Percentiles rank a stretch among this genome's conserved stretches.
phyloP scores from a whole-genome alignment of 2,329 filamentous ascomycete genomes.

The Cladosporium sp. region DNA sequence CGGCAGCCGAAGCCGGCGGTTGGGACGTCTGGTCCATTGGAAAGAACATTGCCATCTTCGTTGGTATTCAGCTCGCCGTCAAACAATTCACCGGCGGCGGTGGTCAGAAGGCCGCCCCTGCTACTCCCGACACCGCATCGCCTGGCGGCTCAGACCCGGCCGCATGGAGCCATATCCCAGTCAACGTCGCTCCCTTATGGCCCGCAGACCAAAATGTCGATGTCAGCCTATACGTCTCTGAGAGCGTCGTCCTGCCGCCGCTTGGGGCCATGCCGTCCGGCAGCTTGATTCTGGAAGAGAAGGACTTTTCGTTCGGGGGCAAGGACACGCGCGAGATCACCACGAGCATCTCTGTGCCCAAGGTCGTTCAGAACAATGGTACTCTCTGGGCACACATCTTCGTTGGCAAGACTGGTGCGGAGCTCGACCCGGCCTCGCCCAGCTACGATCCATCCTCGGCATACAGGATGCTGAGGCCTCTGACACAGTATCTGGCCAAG shows the following conservation, averaged over 20 bases:
- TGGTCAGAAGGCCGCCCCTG: constrained; percentile 17
- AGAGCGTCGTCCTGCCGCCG: constrained; percentile 64
- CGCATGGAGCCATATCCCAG: constrained; percentile 61
- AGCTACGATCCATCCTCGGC: constrained; percentile 72
- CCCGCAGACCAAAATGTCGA: constrained; percentile 73
- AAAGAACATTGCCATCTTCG: constrained; percentile 57
- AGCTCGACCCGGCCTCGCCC: constrained; percentile 69
- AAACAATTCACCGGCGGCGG: constrained; percentile 49
- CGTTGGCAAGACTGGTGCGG: constrained; percentile 69
- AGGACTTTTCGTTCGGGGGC: constrained; percentile 59
- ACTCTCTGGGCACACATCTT: constrained; percentile 96
- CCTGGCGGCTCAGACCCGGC: constrained; percentile 34
- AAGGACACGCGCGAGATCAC: constrained; percentile 74
- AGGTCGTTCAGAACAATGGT: constrained; percentile 80
- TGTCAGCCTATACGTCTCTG: constrained; percentile 78
- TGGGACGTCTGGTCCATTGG: constrained; percentile 31
- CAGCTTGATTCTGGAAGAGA: constrained; percentile 73
- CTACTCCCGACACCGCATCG: constrained; percentile 17
- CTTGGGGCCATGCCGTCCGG: constrained; percentile 63
- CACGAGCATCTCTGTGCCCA: constrained; percentile 72
- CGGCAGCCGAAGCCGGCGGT: constrained; percentile 3
- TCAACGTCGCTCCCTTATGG: constrained; percentile 83
- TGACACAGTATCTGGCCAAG: constrained; percentile 87
- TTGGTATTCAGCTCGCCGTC: constrained; percentile 55
- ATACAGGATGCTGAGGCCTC: constrained; percentile 76